Evolutionary conservation across 495 filamentous ascomycete genomes (phyloP).

Genomic region (Friedmanniomyces simplex): DNA sequence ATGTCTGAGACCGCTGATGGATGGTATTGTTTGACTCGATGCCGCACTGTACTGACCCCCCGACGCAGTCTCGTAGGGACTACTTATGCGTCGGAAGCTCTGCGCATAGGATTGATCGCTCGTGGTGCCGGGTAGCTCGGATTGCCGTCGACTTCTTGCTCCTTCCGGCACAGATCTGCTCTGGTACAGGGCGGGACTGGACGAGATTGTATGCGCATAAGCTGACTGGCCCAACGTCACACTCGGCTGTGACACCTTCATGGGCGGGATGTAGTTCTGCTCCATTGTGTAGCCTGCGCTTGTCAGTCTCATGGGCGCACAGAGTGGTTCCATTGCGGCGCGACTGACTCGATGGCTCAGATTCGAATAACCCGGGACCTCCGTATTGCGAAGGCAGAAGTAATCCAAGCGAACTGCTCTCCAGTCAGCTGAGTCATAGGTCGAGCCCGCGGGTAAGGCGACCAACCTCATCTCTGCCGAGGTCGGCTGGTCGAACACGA

Average conservation of each 20-base stretch:
- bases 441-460: not conserved
- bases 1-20: slow-evolving; percentile 17
- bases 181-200: slow-evolving; percentile 16
- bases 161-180: not conserved
- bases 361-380: not conserved
- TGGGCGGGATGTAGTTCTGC: slow-evolving; percentile 16
- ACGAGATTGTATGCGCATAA: slow-evolving; percentile 15
- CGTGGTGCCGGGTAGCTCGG: not conserved
- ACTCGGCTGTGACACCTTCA: slow-evolving; percentile 14
- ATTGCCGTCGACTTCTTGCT: slow-evolving; percentile 1
- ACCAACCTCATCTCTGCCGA: slow-evolving; percentile 21
- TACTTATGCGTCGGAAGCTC: slow-evolving; percentile 10
- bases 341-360: slow-evolving; percentile 15
- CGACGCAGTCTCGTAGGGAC: slow-evolving; percentile 12
- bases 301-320: not conserved
- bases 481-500: slow-evolving; percentile 10
- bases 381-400: slow-evolving; percentile 22
- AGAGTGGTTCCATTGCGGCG: not conserved
- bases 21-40: slow-evolving; percentile 13
- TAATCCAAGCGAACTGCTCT: slow-evolving; percentile 15
- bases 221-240: not conserved
- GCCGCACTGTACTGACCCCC: slow-evolving; percentile 1
- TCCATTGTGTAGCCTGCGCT: slow-evolving; percentile 18
- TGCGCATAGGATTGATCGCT: slow-evolving; percentile 4
- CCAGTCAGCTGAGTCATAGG: slow-evolving; percentile 2